Evolutionary conservation across 345 rosid genomes (phyloP).

Genomic region (Angophora floribunda): DNA sequence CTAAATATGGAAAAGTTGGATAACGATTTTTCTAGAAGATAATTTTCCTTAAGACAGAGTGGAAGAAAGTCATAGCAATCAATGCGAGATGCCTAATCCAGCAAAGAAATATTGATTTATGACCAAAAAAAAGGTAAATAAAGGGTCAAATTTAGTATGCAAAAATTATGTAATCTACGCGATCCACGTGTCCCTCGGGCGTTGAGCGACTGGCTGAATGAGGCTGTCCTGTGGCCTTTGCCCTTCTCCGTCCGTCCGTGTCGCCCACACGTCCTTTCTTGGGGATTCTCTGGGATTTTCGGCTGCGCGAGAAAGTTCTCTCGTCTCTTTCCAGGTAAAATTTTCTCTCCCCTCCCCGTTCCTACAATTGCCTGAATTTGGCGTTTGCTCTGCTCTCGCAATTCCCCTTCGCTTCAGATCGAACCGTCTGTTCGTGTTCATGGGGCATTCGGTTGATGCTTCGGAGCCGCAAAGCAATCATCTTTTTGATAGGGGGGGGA

Average conservation of each 20-base stretch:
- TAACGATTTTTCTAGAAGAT: background rate
- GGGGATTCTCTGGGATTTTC: background rate
- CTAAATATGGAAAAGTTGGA: background rate
- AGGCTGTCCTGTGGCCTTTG: background rate
- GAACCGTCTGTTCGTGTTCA: background rate
- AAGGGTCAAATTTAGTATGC: background rate
- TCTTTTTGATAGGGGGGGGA: background rate
- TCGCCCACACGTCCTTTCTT: background rate
- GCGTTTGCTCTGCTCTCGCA: background rate
- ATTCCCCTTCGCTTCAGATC: background rate
- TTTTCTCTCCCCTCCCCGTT: background rate
- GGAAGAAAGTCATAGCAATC: background rate
- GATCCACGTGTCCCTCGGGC: background rate
- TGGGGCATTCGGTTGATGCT: background rate
- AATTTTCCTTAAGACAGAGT: background rate
- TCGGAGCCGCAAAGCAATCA: background rate
- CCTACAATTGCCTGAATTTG: background rate
- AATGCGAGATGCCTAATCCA: background rate
- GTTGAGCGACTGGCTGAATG: accelerated
- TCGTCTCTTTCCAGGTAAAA: background rate
- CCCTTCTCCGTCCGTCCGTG: background rate
- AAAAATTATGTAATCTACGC: background rate
- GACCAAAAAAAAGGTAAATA: background rate
- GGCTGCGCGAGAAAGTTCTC: background rate
- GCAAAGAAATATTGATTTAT: background rate